phyloP scores from a whole-genome alignment of 768 basidiomycete species.

The Termitomyces sp. region DNA sequence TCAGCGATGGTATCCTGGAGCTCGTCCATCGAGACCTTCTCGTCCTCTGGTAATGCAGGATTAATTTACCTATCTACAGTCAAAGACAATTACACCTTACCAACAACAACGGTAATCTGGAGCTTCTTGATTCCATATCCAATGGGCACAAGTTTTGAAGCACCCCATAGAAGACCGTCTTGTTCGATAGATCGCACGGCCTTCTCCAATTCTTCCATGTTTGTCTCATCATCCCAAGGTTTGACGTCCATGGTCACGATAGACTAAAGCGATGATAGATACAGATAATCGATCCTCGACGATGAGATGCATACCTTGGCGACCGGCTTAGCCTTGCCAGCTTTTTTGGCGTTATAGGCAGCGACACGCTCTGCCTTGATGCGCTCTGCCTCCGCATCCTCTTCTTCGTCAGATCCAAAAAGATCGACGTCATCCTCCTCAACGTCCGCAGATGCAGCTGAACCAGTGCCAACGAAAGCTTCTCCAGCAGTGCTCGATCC shows the following conservation, averaged over 20 bases:
- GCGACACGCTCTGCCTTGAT: constrained; percentile 92
- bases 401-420: constrained; percentile 81
- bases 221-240: constrained; percentile 99
- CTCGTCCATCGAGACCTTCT: constrained; percentile 88
- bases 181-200: constrained; percentile 80
- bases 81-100: constrained; percentile 27
- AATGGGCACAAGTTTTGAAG: constrained; percentile 86
- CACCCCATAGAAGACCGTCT: constrained; percentile 95
- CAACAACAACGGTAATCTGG: constrained; percentile 59
- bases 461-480: constrained; percentile 52
- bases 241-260: constrained; percentile 98
- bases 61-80: constrained; percentile 1
- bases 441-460: constrained; percentile 38
- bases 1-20: constrained; percentile 87
- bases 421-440: constrained; percentile 78
- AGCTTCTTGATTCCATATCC: constrained; percentile 94
- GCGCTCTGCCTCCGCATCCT: constrained; percentile 79
- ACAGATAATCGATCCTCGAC: neutral
- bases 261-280: constrained; percentile 49
- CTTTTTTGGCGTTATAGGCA: constrained; percentile 92
- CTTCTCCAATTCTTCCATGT: constrained; percentile 84
- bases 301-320: constrained; percentile 60
- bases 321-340: constrained; percentile 76
- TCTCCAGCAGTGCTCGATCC: constrained; percentile 84
- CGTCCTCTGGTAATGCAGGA: constrained; percentile 64